phyloP scores from a whole-genome alignment of 1,284 basidiomycete species.

The Leccinum angustisporum region DNA sequence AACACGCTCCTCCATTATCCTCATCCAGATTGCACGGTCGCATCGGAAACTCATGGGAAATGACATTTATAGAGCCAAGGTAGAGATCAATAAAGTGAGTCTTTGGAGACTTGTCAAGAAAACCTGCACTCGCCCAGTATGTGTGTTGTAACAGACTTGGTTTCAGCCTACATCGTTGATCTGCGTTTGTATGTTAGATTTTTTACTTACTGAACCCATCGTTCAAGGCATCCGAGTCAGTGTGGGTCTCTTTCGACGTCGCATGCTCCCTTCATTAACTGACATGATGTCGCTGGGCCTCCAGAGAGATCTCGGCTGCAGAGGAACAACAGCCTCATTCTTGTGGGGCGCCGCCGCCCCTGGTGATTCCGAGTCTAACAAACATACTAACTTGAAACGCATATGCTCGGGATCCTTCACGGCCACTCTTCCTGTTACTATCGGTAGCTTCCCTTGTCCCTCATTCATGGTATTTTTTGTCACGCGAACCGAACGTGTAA shows the following conservation, averaged over 20 bases:
- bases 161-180: neutral
- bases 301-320: constrained; percentile 40
- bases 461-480: too few species aligned
- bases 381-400: too few species aligned
- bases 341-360: neutral
- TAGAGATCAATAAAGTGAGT: constrained; percentile 61
- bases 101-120: constrained; percentile 59
- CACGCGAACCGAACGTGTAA: too few species aligned
- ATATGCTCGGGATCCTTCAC: too few species aligned
- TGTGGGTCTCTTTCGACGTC: constrained; percentile 37
- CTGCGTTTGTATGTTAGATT: constrained; percentile 36
- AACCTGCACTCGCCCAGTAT: constrained; percentile 67
- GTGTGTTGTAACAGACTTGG: constrained; percentile 41
- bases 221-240: constrained; percentile 62
- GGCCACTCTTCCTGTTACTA: too few species aligned
- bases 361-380: too few species aligned
- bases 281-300: constrained; percentile 39
- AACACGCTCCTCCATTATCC: constrained; percentile 61
- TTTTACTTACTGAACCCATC: constrained; percentile 74
- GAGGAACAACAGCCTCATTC: constrained; percentile 1
- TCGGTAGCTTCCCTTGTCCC: too few species aligned
- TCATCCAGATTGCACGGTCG: constrained; percentile 56
- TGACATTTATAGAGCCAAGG: constrained; percentile 55
- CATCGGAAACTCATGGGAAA: constrained; percentile 64
- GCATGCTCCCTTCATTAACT: neutral